phyloP scores from a whole-genome alignment of 441 rosid genomes.

The Populus hybrid region DNA sequence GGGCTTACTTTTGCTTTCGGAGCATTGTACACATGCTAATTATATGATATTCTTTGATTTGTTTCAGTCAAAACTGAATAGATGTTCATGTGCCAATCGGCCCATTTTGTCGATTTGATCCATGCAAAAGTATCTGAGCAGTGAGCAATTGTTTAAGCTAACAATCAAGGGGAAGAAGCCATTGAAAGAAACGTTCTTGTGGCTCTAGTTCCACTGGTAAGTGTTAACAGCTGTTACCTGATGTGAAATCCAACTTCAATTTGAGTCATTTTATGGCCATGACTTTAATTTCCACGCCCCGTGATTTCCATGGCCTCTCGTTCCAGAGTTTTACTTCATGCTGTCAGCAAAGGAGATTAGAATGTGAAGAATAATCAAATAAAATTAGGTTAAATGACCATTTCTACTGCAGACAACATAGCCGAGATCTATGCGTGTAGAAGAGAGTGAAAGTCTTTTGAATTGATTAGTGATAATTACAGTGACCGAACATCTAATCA shows the following conservation, averaged over 20 bases:
- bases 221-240: neutral
- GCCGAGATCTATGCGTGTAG: neutral
- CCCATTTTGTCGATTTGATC: neutral
- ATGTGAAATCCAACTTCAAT: neutral
- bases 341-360: neutral
- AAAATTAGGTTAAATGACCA: neutral
- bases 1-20: conserved; percentile 1
- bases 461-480: neutral
- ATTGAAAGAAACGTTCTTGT: neutral
- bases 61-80: neutral
- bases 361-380: neutral
- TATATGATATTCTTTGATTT: conserved; percentile 25
- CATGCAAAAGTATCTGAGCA: neutral
- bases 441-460: neutral
- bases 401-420: no score
- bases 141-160: neutral
- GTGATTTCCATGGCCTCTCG: neutral
- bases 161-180: neutral
- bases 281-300: neutral
- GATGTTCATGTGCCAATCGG: neutral
- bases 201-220: neutral
- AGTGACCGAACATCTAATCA: neutral
- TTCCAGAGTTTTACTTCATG: no score
- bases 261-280: neutral
- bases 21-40: neutral